These are phyloP conservation scores for Debaryomyces coudertii DNA, from an alignment of 1,139 yeast genomes.

Conservation along the genomic window DNA sequence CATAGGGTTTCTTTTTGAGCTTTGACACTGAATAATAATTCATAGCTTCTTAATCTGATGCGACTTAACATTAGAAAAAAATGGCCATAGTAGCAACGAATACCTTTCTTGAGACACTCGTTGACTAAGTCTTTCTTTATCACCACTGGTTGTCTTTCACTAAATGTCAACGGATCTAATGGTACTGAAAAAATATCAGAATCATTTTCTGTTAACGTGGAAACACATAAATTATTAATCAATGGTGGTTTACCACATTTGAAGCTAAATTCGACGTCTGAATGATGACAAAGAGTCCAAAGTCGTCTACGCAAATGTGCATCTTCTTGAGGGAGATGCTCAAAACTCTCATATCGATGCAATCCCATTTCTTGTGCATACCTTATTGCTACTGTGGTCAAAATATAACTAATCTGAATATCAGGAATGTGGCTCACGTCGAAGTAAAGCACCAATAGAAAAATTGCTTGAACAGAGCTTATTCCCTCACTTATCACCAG, in stretches of 20 bases:
- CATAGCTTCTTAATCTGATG: conserved; percentile 33
- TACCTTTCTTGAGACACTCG: background rate
- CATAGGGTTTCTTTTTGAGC: conserved; percentile 23
- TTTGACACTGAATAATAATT: conserved; percentile 31
- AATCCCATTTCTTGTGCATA: conserved; percentile 68
- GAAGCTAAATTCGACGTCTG: conserved; percentile 58
- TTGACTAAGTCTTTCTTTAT: background rate
- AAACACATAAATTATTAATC: conserved; percentile 52
- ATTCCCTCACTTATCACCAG: conserved; percentile 55
- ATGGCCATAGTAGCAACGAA: conserved; percentile 7
- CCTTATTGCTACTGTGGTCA: conserved; percentile 56
- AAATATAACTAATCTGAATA: conserved; percentile 46
- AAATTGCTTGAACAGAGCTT: conserved; percentile 50
- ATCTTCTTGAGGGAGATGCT: conserved; percentile 40
- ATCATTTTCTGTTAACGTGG: conserved; percentile 24
- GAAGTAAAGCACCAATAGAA: conserved; percentile 48
- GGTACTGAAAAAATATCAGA: background rate
- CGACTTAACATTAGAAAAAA: conserved; percentile 27
- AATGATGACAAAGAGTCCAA: conserved; percentile 60
- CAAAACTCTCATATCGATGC: conserved; percentile 57
- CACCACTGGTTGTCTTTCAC: background rate
- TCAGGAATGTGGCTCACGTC: conserved; percentile 44
- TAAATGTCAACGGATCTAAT: background rate
- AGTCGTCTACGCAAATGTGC: conserved; percentile 41
- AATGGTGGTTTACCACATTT: conserved; percentile 64